phyloP scores from a whole-genome alignment of 2,329 filamentous ascomycete species.

The Aspergillus proliferans region DNA sequence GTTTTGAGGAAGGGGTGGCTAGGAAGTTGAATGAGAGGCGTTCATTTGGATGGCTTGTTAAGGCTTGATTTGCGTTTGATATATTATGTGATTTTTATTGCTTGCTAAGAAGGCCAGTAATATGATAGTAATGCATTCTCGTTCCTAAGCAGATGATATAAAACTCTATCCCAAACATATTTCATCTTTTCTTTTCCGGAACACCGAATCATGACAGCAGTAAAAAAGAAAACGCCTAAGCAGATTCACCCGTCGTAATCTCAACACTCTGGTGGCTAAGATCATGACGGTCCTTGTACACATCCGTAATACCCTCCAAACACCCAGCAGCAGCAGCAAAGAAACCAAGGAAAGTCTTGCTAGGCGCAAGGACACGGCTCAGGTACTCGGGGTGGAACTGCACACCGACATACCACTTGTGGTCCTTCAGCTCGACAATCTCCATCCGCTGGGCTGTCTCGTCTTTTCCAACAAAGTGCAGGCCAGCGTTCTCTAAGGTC shows the following conservation, averaged over 20 bases:
- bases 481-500: conserved; percentile 59
- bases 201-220: neutral
- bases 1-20: too few relatives aligned
- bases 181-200: neutral
- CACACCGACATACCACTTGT: conserved; percentile 78
- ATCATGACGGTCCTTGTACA: conserved; percentile 16
- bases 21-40: too few relatives aligned
- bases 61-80: too few relatives aligned
- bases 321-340: conserved; percentile 69
- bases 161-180: neutral
- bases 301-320: conserved; percentile 42
- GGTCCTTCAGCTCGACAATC: conserved; percentile 72
- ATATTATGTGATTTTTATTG: too few relatives aligned
- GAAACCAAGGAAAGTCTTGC: conserved; percentile 74
- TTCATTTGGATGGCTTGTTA: too few relatives aligned
- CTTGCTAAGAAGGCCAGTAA: too few relatives aligned
- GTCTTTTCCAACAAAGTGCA: conserved; percentile 75
- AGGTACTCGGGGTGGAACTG: conserved; percentile 89
- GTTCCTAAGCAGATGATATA: neutral
- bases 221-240: neutral
- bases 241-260: neutral
- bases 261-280: conserved; percentile 9
- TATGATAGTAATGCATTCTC: neutral
- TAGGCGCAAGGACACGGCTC: conserved; percentile 66
- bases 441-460: conserved; percentile 74